phyloP scores from a whole-genome alignment of 306 rosid genomes.

The Erythrophleum fordii region DNA sequence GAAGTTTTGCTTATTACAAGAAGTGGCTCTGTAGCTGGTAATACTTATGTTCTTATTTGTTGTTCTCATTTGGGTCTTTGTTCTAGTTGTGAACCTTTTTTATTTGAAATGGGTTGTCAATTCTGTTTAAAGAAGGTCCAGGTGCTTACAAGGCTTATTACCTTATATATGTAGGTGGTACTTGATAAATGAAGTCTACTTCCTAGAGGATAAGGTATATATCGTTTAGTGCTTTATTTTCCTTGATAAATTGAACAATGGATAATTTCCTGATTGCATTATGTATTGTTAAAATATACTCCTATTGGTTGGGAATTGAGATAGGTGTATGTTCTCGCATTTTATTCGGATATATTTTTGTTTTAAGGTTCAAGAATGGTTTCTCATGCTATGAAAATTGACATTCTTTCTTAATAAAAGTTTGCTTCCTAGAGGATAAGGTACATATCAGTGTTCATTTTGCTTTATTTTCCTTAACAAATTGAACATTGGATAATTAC shows the following conservation, averaged over 20 bases:
- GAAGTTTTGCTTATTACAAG: background rate
- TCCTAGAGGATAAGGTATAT: constrained; percentile 9
- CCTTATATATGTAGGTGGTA: constrained; percentile 56
- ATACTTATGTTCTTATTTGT: background rate
- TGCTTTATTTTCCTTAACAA: no score
- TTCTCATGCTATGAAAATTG: background rate
- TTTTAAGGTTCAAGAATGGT: background rate
- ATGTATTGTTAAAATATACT: constrained; percentile 4
- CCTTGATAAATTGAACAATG: background rate
- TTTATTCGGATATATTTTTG: background rate
- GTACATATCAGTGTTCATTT: background rate
- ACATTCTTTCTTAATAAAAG: background rate
- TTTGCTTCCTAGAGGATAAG: background rate
- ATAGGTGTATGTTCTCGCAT: background rate
- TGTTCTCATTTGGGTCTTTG: constrained; percentile 34
- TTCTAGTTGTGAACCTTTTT: constrained; percentile 83
- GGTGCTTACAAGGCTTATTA: constrained; percentile 96
- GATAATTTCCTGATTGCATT: constrained; percentile 7
- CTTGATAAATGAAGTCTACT: constrained; percentile 37
- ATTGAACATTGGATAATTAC: background rate
- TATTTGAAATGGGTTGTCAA: constrained; percentile 89
- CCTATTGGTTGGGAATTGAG: background rate
- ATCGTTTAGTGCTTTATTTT: constrained; percentile 20
- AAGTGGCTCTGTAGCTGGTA: constrained; percentile 10
- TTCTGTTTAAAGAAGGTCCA: constrained; percentile 91